These are phyloP conservation scores for Saturnispora zaruensis DNA, from an alignment of 805 yeast genomes.

Conservation along the genomic window DNA sequence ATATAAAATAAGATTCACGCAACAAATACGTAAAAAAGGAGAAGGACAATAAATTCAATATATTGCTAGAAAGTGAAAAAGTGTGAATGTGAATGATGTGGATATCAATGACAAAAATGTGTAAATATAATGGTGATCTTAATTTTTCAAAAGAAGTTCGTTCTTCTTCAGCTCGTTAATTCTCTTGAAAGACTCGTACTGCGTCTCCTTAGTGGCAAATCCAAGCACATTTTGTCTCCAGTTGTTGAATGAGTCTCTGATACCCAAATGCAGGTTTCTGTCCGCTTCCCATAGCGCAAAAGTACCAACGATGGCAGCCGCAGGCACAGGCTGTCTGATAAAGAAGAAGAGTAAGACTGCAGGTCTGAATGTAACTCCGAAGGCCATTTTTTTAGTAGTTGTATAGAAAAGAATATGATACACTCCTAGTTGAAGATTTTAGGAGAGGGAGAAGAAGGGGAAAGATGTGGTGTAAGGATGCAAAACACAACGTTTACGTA, in stretches of 20 bases:
- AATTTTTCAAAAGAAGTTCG: conserved; percentile 15
- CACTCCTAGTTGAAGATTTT: too few species aligned
- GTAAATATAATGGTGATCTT: too few species aligned
- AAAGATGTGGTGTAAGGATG: conserved; percentile 5
- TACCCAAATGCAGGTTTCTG: conserved; percentile 26
- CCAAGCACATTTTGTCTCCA: conserved; percentile 26
- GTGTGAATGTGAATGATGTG: background rate
- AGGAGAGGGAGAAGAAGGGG: background rate
- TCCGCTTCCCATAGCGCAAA: conserved; percentile 32
- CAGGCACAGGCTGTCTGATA: conserved; percentile 32
- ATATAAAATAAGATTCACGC: background rate
- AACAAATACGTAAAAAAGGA: background rate
- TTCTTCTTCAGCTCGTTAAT: conserved; percentile 27
- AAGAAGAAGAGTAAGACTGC: conserved; percentile 30
- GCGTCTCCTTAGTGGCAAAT: conserved; percentile 27
- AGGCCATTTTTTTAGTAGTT: conserved; percentile 14
- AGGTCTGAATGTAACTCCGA: conserved; percentile 29
- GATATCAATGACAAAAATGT: background rate
- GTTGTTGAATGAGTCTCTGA: conserved; percentile 22
- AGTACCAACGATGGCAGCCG: conserved; percentile 25
- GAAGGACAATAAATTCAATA: background rate
- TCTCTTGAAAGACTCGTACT: conserved; percentile 25
- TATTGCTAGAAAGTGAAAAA: background rate
- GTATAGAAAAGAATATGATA: too few species aligned
- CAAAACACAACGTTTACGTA: background rate